Evolutionary conservation across 345 rosid species (phyloP).

Genomic region (Gossypium mustelinum): DNA sequence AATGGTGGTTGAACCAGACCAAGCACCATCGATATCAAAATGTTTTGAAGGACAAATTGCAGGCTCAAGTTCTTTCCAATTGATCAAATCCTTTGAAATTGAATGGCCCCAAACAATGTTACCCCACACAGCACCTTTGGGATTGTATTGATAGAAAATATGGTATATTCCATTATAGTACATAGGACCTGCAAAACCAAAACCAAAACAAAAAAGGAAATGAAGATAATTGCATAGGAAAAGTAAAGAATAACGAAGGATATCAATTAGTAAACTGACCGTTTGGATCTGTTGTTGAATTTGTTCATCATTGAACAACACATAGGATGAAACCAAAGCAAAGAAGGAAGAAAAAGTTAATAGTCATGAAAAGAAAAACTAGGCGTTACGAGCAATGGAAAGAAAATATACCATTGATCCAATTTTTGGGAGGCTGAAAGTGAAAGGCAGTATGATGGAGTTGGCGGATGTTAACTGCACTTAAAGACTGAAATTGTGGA

Average conservation of each 20-base stretch:
- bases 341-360: background rate
- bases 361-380: background rate
- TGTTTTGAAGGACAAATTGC: slow-evolving; percentile 64
- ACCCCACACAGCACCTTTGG: slow-evolving; percentile 85
- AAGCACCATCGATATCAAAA: slow-evolving; percentile 68
- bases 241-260: background rate
- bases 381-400: background rate
- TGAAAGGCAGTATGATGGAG: slow-evolving; percentile 63
- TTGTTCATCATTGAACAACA: background rate
- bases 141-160: slow-evolving; percentile 83
- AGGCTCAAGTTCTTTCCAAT: slow-evolving; percentile 65
- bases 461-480: slow-evolving; percentile 25
- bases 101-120: slow-evolving; percentile 96
- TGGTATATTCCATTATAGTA: slow-evolving; percentile 76
- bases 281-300: slow-evolving; percentile 7
- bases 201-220: background rate
- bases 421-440: slow-evolving; percentile 77
- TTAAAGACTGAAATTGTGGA: slow-evolving; percentile 37
- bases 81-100: slow-evolving; percentile 72
- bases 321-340: background rate
- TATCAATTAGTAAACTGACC: background rate
- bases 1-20: slow-evolving; percentile 89
- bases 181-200: slow-evolving; percentile 50
- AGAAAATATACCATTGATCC: slow-evolving; percentile 69
- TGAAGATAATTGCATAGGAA: background rate